These are phyloP conservation scores for Nitzschia putrida DNA, from an alignment of 108 stramenopile genomes.

Conservation along the genomic window DNA sequence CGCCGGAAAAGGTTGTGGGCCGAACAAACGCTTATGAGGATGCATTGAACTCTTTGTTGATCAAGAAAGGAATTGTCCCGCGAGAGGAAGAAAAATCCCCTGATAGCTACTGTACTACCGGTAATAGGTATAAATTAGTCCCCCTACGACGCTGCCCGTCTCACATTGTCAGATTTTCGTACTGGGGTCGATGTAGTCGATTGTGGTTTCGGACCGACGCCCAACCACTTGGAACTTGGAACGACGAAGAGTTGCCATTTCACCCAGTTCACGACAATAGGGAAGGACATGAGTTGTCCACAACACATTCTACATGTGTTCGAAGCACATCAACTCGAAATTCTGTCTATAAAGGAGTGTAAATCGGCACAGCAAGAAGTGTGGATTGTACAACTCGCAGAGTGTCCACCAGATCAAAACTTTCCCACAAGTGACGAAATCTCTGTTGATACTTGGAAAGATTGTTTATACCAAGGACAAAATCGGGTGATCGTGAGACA, in stretches of 20 bases:
- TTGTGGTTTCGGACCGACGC: too few species aligned
- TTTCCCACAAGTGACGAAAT: background rate
- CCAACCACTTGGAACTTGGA: too few species aligned
- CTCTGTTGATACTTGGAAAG: constrained; percentile 1
- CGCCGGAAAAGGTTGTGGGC: too few species aligned
- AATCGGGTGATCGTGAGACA: constrained; percentile 54
- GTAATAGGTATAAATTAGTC: too few species aligned
- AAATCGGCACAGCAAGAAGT: constrained; percentile 51
- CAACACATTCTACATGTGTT: constrained; percentile 6
- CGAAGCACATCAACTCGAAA: background rate
- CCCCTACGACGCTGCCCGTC: too few species aligned
- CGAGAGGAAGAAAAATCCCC: too few species aligned
- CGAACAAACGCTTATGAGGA: background rate
- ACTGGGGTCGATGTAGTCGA: too few species aligned
- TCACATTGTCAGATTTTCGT: too few species aligned
- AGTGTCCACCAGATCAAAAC: background rate
- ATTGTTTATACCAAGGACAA: constrained; percentile 20
- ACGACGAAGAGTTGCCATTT: too few species aligned
- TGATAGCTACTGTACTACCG: too few species aligned
- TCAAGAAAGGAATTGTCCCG: too few species aligned
- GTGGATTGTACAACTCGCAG: constrained; percentile 18
- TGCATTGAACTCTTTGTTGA: background rate
- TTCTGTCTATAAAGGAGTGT: constrained; percentile 18
- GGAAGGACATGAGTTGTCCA: background rate
- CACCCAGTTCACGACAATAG: too few species aligned